phyloP scores from a whole-genome alignment of 23 red algal species.

The Chondrus crispus region DNA sequence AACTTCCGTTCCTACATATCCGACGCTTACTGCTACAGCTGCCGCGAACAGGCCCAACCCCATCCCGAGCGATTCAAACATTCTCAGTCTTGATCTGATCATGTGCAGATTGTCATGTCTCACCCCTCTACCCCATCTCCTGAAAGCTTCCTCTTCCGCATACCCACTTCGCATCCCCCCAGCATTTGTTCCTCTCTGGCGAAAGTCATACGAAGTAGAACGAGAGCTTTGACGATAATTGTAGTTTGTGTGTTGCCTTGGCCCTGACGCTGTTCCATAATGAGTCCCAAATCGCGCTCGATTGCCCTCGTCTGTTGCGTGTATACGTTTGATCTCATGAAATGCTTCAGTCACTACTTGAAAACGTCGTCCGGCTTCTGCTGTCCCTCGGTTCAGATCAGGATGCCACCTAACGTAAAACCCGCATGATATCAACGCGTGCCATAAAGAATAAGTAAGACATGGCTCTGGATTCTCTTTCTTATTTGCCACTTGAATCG shows the following conservation, averaged over 20 bases:
- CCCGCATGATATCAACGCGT: neutral
- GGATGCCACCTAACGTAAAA: conserved; percentile 36
- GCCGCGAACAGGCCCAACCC: conserved; percentile 10
- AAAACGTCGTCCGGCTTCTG: conserved; percentile 12
- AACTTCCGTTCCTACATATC: conserved; percentile 9
- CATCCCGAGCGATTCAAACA: conserved; percentile 5
- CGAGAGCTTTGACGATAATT: no score
- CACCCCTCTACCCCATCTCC: neutral
- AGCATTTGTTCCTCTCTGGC: neutral
- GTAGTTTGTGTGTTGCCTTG: no score
- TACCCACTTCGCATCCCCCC: neutral
- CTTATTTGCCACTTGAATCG: no score
- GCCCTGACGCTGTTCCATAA: no score
- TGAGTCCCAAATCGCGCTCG: no score
- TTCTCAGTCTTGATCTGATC: neutral
- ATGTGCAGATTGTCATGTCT: neutral
- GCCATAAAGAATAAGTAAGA: no score
- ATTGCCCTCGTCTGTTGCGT: neutral
- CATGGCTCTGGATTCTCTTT: no score
- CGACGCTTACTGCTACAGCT: neutral
- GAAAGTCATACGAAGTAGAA: neutral
- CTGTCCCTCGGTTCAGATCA: conserved; percentile 37
- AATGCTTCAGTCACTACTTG: conserved; percentile 40
- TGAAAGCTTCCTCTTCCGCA: neutral
- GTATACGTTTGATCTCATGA: conserved; percentile 20